Conservation (phyloP, 2,329 filamentous ascomycete species). For the Phoma sp. region DNA sequence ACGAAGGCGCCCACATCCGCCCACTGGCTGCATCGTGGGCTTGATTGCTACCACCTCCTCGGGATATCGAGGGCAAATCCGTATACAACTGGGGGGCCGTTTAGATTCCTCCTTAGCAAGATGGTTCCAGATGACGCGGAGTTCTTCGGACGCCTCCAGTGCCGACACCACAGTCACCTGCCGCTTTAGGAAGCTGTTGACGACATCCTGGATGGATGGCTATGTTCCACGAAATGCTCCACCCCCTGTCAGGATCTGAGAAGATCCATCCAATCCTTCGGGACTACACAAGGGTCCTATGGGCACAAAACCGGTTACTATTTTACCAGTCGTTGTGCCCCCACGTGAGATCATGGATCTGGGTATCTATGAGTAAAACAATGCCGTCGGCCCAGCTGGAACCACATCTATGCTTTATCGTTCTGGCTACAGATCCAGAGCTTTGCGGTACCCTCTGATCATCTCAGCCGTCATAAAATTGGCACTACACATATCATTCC, state of each 20-base stretch:
- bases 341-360: neutral
- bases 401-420: no score
- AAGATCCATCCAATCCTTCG: constrained; percentile 1
- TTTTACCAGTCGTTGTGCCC: neutral
- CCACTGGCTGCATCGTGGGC: neutral
- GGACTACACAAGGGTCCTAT: neutral
- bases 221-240: neutral
- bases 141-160: constrained; percentile 10
- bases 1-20: constrained; percentile 4
- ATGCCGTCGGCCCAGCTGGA: neutral
- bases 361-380: neutral
- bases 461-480: neutral
- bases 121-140: constrained; percentile 1
- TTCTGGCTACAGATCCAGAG: neutral
- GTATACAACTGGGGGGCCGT: neutral
- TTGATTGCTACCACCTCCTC: constrained; percentile 1
- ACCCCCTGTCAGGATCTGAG: constrained; percentile 6
- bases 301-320: neutral
- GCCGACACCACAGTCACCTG: neutral
- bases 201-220: neutral
- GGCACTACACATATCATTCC: neutral
- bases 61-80: neutral
- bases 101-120: neutral
- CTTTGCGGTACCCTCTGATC: neutral
- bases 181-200: neutral